These are phyloP conservation scores for Manihot esculenta DNA, from an alignment of 441 rosid species.

Conservation along the genomic window DNA sequence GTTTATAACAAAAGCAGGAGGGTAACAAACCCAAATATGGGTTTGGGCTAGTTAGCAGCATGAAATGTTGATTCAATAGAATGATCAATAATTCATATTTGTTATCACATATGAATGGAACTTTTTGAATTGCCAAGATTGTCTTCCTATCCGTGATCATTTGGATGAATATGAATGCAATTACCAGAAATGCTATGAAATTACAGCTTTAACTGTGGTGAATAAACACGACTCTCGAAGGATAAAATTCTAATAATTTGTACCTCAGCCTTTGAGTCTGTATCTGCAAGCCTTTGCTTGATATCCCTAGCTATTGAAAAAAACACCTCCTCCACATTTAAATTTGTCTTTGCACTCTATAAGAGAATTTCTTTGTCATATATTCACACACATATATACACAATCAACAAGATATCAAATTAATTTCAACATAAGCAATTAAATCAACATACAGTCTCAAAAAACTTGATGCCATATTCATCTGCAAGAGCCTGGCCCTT, in stretches of 20 bases:
- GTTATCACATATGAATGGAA: neutral
- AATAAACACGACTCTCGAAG: neutral
- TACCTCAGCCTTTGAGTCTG: slow-evolving; percentile 68
- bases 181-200: too few species aligned
- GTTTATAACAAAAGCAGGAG: neutral
- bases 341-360: slow-evolving; percentile 86
- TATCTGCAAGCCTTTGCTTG: slow-evolving; percentile 82
- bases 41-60: neutral
- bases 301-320: slow-evolving; percentile 84
- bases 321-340: slow-evolving; percentile 91
- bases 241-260: neutral
- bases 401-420: neutral
- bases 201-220: neutral
- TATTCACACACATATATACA: neutral
- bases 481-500: slow-evolving; percentile 96
- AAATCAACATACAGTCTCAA: slow-evolving; percentile 68
- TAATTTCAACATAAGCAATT: slow-evolving; percentile 8
- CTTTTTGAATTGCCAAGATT: neutral
- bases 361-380: slow-evolving; percentile 25
- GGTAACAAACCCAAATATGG: neutral
- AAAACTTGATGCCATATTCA: slow-evolving; percentile 88
- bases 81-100: neutral
- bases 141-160: neutral
- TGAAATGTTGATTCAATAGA: neutral
- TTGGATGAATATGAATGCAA: too few species aligned